Conservation (phyloP, 352 stramenopile species). For the Peronospora belbahrii region DNA sequence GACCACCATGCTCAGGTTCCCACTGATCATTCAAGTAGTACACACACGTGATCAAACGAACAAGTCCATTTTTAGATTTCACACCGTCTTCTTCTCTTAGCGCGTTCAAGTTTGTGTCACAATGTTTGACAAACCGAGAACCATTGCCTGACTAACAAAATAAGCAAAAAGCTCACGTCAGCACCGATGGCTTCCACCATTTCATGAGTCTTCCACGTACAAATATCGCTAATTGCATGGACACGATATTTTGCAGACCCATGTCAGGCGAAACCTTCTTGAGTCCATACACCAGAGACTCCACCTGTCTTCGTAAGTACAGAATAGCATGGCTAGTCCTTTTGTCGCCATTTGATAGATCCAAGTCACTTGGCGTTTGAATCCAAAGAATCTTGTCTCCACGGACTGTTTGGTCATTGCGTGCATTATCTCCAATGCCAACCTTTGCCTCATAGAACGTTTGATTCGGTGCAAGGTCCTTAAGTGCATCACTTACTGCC, state of each 20-base stretch:
- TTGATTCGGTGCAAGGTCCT: constrained; percentile 17
- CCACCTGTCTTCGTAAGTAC: constrained; percentile 39
- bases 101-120: constrained; percentile 47
- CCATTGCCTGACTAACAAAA: constrained; percentile 47
- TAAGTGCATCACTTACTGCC: constrained; percentile 33
- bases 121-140: constrained; percentile 60
- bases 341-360: constrained; percentile 6
- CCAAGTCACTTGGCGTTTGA: constrained; percentile 30
- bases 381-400: constrained; percentile 72
- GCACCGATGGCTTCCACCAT: neutral
- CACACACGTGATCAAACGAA: constrained; percentile 70
- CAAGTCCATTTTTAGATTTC: constrained; percentile 16
- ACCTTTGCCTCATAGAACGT: constrained; percentile 46
- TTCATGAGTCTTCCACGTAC: constrained; percentile 25
- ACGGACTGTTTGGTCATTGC: constrained; percentile 37
- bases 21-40: constrained; percentile 84
- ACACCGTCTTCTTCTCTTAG: constrained; percentile 21
- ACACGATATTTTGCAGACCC: constrained; percentile 60
- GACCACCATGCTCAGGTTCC: constrained; percentile 45
- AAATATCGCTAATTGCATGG: constrained; percentile 70
- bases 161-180: constrained; percentile 3
- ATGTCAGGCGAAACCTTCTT: constrained; percentile 43
- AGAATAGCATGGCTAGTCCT: constrained; percentile 30
- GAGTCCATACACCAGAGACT: constrained; percentile 44
- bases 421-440: constrained; percentile 29